These are phyloP conservation scores for Pichia sp. DNA, from an alignment of 1,139 yeast species.

Conservation along the genomic window DNA sequence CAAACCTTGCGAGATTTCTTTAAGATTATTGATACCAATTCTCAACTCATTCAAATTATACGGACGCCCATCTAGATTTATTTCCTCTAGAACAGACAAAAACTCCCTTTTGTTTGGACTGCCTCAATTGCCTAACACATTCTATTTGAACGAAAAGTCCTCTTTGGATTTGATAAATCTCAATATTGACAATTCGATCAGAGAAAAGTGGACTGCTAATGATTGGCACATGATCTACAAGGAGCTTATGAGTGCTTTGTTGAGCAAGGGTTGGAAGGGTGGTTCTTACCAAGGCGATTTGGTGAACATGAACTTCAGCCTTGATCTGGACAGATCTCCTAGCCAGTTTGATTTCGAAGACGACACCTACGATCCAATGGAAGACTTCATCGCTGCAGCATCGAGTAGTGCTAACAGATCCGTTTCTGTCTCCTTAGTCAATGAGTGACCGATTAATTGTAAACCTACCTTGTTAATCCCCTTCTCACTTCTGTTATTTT, in stretches of 20 bases:
- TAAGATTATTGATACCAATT: constrained; percentile 49
- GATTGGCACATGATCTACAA: constrained; percentile 44
- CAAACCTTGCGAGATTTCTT: constrained; percentile 53
- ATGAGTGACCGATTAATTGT: neutral
- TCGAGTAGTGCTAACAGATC: constrained; percentile 13
- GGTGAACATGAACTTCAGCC: constrained; percentile 25
- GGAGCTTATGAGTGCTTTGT: constrained; percentile 30
- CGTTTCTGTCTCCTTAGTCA: neutral
- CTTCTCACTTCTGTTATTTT: neutral
- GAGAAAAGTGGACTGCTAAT: constrained; percentile 38
- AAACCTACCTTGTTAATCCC: neutral
- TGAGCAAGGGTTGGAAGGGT: constrained; percentile 34
- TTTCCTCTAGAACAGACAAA: constrained; percentile 44
- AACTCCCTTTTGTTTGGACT: constrained; percentile 50
- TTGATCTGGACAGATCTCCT: constrained; percentile 22
- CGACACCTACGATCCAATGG: constrained; percentile 25
- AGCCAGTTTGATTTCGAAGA: constrained; percentile 11
- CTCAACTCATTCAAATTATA: constrained; percentile 52
- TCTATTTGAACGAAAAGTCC: constrained; percentile 43
- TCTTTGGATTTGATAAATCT: constrained; percentile 37
- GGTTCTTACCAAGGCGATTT: constrained; percentile 30
- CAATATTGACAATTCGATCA: constrained; percentile 34
- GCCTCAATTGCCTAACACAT: constrained; percentile 54
- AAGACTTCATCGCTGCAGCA: constrained; percentile 24
- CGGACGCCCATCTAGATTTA: constrained; percentile 51